These are phyloP conservation scores for Agaricus sinodeliciosus DNA, from an alignment of 768 basidiomycete species.

Conservation along the genomic window DNA sequence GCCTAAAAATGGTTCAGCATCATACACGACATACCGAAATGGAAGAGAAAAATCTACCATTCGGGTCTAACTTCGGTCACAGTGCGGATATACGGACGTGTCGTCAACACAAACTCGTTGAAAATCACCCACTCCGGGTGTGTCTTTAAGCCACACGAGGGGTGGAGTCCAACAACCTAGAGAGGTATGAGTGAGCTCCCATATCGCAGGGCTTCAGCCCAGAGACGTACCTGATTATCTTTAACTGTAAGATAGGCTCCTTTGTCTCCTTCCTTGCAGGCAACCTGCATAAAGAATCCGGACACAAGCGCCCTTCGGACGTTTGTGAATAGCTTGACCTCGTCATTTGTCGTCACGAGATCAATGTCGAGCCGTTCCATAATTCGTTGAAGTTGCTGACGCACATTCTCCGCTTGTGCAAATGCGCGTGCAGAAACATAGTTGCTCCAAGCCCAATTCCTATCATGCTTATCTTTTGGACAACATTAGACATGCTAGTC, in stretches of 20 bases:
- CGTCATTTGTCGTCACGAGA: constrained; percentile 59
- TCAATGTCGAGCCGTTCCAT: constrained; percentile 91
- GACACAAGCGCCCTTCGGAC: constrained; percentile 81
- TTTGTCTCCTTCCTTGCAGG: constrained; percentile 91
- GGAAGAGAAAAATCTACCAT: constrained; percentile 45
- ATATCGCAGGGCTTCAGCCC: constrained; percentile 53
- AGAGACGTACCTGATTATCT: constrained; percentile 72
- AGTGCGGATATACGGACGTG: constrained; percentile 82
- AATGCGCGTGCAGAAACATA: constrained; percentile 82
- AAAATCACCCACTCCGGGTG: constrained; percentile 87
- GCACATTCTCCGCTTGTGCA: constrained; percentile 89
- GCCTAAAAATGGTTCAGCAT: constrained; percentile 19
- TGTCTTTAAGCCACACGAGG: constrained; percentile 76
- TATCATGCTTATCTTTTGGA: constrained; percentile 62
- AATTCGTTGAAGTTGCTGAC: constrained; percentile 76
- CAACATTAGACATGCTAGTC: not conserved
- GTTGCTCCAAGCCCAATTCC: constrained; percentile 88
- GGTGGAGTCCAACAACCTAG: constrained; percentile 68
- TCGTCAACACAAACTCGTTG: constrained; percentile 85
- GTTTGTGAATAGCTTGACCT: constrained; percentile 63
- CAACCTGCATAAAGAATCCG: constrained; percentile 98
- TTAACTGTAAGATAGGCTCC: constrained; percentile 86
- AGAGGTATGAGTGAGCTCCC: not conserved
- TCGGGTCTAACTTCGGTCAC: constrained; percentile 83
- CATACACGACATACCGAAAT: constrained; percentile 2